Evolutionary conservation across 257 asterid species (phyloP).

Genomic region (Solanum phureja): DNA sequence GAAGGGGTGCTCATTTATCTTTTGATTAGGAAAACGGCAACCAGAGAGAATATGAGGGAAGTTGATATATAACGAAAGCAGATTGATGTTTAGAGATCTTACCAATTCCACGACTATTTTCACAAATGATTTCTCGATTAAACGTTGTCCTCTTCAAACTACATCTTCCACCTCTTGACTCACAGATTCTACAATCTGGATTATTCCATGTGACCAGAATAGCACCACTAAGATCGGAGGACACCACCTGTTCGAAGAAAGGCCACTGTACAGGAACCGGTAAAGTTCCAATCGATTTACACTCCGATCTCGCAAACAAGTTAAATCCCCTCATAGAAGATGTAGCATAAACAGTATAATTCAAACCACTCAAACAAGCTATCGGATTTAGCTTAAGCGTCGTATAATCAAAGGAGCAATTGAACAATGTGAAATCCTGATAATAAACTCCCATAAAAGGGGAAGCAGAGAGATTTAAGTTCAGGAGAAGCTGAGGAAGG

Average conservation of each 20-base stretch:
- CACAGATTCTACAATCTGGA: slow-evolving; percentile 43
- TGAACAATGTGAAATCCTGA: slow-evolving; percentile 32
- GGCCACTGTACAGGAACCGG: slow-evolving; percentile 46
- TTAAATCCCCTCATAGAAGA: slow-evolving; percentile 7
- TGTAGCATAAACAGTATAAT: slow-evolving; percentile 36
- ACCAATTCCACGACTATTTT: slow-evolving; percentile 11
- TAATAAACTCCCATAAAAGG: slow-evolving; percentile 23
- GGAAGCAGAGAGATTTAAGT: slow-evolving; percentile 37
- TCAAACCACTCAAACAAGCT: slow-evolving; percentile 34
- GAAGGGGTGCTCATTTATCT: background rate
- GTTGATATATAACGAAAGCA: background rate
- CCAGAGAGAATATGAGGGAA: no score
- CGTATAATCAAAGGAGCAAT: slow-evolving; percentile 27
- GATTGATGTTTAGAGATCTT: background rate
- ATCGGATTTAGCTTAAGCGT: slow-evolving; percentile 17
- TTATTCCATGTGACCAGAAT: slow-evolving; percentile 28
- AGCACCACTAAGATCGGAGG: slow-evolving; percentile 36
- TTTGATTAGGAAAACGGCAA: background rate
- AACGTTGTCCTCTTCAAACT: slow-evolving; percentile 11
- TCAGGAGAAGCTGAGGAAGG: slow-evolving; percentile 40
- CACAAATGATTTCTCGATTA: slow-evolving; percentile 24
- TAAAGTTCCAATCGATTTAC: slow-evolving; percentile 21
- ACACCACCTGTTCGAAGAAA: slow-evolving; percentile 16
- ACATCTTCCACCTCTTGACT: slow-evolving; percentile 32
- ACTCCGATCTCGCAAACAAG: slow-evolving; percentile 14